phyloP scores from a whole-genome alignment of 2,329 filamentous ascomycete species.

The Colletotrichum viniferum region DNA sequence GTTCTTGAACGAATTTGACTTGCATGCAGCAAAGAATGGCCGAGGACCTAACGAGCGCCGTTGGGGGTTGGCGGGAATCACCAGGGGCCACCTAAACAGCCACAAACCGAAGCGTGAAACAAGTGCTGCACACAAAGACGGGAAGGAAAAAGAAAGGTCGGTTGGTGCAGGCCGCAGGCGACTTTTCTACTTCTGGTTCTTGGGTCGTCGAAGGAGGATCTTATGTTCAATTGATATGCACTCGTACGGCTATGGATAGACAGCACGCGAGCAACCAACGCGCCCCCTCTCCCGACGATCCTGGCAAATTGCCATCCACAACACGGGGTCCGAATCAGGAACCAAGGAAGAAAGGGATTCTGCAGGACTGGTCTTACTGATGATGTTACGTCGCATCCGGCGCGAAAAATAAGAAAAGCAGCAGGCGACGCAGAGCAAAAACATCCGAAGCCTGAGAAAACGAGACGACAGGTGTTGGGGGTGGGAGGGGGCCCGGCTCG shows the following conservation, averaged over 20 bases:
- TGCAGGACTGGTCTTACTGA: background rate
- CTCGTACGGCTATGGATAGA: background rate
- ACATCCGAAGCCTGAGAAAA: background rate
- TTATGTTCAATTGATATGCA: background rate
- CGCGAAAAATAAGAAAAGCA: background rate
- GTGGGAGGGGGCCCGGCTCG: background rate
- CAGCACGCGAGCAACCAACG: background rate
- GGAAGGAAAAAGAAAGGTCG: background rate
- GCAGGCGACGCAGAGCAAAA: background rate
- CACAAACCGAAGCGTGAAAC: conserved; percentile 13
- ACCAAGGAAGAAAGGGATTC: background rate
- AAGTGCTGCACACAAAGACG: background rate
- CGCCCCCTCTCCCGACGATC: background rate
- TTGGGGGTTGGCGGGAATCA: background rate
- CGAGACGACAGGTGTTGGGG: background rate
- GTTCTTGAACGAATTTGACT: background rate
- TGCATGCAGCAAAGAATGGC: background rate
- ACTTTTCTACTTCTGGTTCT: background rate
- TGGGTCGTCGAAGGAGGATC: background rate
- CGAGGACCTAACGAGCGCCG: background rate
- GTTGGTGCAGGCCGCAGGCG: background rate
- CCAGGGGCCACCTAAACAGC: background rate
- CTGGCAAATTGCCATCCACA: background rate
- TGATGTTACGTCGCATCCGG: background rate
- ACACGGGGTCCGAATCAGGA: background rate